A percentile compares a stretch with the other conserved stretches of the same genome.
These are phyloP conservation scores for Panicum hallii DNA, from an alignment of 202 grass and related monocot genomes.

Conservation along the genomic window DNA sequence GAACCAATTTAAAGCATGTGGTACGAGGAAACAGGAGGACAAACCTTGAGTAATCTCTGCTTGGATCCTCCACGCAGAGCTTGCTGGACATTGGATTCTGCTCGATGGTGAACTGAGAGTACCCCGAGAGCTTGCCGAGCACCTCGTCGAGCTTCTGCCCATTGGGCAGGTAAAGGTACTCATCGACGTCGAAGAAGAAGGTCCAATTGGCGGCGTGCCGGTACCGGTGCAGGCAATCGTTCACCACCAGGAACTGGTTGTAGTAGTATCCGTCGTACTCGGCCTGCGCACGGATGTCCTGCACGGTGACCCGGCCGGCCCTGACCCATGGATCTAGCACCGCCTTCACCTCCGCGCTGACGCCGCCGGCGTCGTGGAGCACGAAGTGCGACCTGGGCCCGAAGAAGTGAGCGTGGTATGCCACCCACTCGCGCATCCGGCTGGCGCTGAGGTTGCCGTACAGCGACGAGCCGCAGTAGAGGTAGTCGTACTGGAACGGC, in stretches of 20 bases:
- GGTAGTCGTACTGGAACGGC: conserved; percentile 84
- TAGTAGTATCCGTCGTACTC: conserved; percentile 94
- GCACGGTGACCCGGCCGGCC: conserved; percentile 68
- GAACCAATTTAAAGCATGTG: neutral
- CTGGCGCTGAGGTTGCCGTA: conserved; percentile 77
- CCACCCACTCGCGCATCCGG: conserved; percentile 83
- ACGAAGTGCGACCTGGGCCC: conserved; percentile 89
- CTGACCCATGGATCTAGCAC: conserved; percentile 82
- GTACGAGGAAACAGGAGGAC: conserved; percentile 6
- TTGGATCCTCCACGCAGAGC: conserved; percentile 68
- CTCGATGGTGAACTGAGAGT: conserved; percentile 90
- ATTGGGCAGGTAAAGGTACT: conserved; percentile 79
- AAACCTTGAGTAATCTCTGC: conserved; percentile 60
- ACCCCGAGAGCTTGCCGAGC: conserved; percentile 59
- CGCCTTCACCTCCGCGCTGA: conserved; percentile 63
- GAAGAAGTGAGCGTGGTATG: conserved; percentile 84
- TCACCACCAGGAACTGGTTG: conserved; percentile 95
- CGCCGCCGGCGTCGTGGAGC: conserved; percentile 79
- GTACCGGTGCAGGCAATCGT: conserved; percentile 85
- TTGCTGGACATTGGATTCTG: conserved; percentile 95
- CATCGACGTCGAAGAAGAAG: conserved; percentile 96
- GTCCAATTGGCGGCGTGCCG: conserved; percentile 88
- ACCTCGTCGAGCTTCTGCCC: conserved; percentile 58
- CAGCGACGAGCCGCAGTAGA: conserved; percentile 94
- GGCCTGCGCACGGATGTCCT: conserved; percentile 75